Conservation (phyloP, 2,329 filamentous ascomycete species). For the Fusarium nelsonii region DNA sequence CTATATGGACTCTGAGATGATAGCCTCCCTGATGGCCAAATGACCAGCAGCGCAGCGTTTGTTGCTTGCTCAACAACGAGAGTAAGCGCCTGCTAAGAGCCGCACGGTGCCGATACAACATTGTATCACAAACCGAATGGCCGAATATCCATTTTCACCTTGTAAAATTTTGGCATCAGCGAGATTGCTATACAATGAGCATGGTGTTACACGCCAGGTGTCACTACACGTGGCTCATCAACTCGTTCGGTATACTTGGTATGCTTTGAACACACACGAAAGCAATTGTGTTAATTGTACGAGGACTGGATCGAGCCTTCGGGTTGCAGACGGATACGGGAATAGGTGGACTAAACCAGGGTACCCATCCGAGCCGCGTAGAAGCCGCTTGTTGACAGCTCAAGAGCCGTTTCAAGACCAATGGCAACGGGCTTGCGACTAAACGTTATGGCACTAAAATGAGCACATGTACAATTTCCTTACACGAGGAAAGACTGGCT, state of each 20-base stretch:
- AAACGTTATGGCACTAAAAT: constrained; percentile 13
- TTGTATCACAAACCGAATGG: background rate
- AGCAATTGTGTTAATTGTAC: background rate
- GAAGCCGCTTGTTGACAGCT: constrained; percentile 35
- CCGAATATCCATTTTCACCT: background rate
- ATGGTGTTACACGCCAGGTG: background rate
- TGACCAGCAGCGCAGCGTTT: constrained; percentile 10
- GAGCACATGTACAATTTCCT: constrained; percentile 2
- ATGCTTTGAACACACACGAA: background rate
- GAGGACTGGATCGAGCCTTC: constrained; percentile 10
- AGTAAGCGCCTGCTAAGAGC: background rate
- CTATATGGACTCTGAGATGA: constrained; percentile 11
- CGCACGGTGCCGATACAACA: constrained; percentile 22
- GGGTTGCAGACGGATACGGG: constrained; percentile 16
- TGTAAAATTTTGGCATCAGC: background rate
- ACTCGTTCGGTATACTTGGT: background rate
- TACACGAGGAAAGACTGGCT: constrained; percentile 14
- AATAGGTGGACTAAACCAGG: constrained; percentile 27
- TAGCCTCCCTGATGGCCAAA: constrained; percentile 24
- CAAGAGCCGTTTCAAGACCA: constrained; percentile 29
- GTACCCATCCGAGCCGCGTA: constrained; percentile 15
- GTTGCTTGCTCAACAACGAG: constrained; percentile 7
- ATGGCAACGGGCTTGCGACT: constrained; percentile 16
- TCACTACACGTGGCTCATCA: background rate
- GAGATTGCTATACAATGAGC: background rate